Conservation (phyloP, 176 grass and related monocot genomes). For the Echinochloa phyllopogon region DNA sequence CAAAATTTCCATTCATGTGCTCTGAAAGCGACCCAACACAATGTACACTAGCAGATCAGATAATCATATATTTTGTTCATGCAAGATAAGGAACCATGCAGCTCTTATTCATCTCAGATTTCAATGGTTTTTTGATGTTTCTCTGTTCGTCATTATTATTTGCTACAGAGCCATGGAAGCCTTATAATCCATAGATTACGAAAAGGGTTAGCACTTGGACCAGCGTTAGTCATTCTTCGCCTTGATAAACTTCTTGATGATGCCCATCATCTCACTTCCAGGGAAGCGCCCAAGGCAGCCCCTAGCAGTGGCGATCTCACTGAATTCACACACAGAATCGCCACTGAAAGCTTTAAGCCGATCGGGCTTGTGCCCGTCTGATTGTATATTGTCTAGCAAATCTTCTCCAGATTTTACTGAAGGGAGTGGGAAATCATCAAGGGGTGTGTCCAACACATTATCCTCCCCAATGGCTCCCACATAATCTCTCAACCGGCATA, state of each 20-base stretch:
- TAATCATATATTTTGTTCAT: not conserved
- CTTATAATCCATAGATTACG: not conserved
- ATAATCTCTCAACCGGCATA: conserved; percentile 74
- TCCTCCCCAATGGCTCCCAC: conserved; percentile 68
- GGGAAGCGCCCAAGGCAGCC: conserved; percentile 92
- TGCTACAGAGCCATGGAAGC: conserved; percentile 39
- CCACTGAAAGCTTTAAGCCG: conserved; percentile 53
- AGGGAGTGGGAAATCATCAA: conserved; percentile 80
- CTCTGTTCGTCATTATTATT: conserved; percentile 37
- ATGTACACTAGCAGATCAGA: conserved; percentile 15
- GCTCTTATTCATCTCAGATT: conserved; percentile 40
- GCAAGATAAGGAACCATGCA: not conserved
- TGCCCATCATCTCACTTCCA: conserved; percentile 95
- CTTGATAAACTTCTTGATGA: conserved; percentile 93
- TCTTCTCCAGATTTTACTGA: conserved; percentile 64
- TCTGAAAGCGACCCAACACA: not conserved
- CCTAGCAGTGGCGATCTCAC: conserved; percentile 65
- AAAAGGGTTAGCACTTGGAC: conserved; percentile 38
- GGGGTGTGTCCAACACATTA: conserved; percentile 52
- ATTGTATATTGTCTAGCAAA: conserved; percentile 36
- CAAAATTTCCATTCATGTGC: not conserved
- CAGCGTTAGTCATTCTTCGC: conserved; percentile 66
- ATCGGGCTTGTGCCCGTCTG: not conserved
- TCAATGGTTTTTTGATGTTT: conserved; percentile 3
- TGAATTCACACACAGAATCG: conserved; percentile 79